Evolutionary conservation across 352 stramenopile genomes (phyloP), one percentile per base, ranked within the genome.

Genomic region (Phytophthora vignae): DNA sequence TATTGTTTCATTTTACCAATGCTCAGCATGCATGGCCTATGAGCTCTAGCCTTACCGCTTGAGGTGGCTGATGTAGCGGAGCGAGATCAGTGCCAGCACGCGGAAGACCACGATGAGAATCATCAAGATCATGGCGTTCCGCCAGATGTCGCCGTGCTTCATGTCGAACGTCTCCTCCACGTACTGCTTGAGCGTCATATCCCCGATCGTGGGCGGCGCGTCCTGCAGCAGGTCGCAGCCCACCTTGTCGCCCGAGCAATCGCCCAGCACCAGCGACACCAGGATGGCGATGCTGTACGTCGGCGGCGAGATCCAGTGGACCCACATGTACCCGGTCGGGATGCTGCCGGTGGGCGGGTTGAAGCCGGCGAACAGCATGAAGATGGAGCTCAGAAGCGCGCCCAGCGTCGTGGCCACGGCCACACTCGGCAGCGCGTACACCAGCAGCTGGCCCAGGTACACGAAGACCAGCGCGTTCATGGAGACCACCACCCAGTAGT

Each of bases 341-440:
- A 91, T 87, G 48, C 73, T 77, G 48, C 69, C 73, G 0, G 79
- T 74, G 22, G 85, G 83, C 14, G 83, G 83, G 60, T 82, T 87
- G 57, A 83, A 93, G 55, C 85, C 85, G 0, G 73, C 65, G 48
- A 88, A 90, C 14, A 90, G 56, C 25, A 88, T 73, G 55, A 88
- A 87, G 31, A 93, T 81, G 7, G 74, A 76, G 21, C 66, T 79
- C 53, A 90, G 58, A 15, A 91, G 71, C 19, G 67, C 70, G 1
- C 79, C 83, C 3, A 90, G 21, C 3, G 61, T 77, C 7, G 79
- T n/a, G 44, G 90, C 81, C 0, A 78, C 78, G 8, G 81, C 72
- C 2, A 82, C 71, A 64, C 61, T 86, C 0, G 84, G 84, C 36
- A 88, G 25, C 8, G 69, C 68, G 58, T 77, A 90, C 19, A 82